phyloP scores from a whole-genome alignment of 2,329 filamentous ascomycete genomes.

The Penicillium janthinellum region DNA sequence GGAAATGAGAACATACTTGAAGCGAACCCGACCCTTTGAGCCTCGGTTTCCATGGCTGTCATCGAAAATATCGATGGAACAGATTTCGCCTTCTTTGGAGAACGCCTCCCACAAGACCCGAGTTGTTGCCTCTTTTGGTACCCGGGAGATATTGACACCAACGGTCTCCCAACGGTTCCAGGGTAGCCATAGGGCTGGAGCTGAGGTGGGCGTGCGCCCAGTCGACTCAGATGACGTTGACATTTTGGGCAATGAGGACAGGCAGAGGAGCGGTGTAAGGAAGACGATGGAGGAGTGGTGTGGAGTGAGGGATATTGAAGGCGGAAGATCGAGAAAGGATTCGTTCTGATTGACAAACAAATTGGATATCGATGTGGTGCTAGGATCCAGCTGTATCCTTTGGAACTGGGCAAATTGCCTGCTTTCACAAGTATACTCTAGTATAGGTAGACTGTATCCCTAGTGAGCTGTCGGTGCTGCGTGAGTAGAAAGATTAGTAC shows the following conservation, averaged over 20 bases:
- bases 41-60: constrained; percentile 42
- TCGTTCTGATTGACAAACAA: not conserved
- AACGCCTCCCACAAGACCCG: constrained; percentile 56
- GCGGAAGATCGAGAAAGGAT: not conserved
- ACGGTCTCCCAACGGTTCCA: constrained; percentile 48
- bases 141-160: constrained; percentile 35
- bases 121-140: constrained; percentile 42
- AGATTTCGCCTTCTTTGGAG: constrained; percentile 54
- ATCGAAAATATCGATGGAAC: constrained; percentile 60
- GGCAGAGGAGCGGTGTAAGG: not conserved
- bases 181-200: not conserved
- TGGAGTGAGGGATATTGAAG: not conserved
- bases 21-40: constrained; percentile 54
- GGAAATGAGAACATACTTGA: constrained; percentile 44
- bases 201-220: not conserved
- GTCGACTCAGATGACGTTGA: not conserved
- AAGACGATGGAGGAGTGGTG: not conserved
- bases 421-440: no score
- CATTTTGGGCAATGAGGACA: not conserved
- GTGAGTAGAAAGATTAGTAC: no score
- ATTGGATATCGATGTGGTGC: not conserved
- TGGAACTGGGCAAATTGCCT: no score
- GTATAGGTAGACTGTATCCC: no score
- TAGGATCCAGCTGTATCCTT: no score
- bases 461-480: no score